Percentiles rank a stretch among this genome's conserved stretches.
Evolutionary conservation across 2,329 filamentous ascomycete genomes (phyloP).

Genomic region (Beauveria scarabaeidicola): DNA sequence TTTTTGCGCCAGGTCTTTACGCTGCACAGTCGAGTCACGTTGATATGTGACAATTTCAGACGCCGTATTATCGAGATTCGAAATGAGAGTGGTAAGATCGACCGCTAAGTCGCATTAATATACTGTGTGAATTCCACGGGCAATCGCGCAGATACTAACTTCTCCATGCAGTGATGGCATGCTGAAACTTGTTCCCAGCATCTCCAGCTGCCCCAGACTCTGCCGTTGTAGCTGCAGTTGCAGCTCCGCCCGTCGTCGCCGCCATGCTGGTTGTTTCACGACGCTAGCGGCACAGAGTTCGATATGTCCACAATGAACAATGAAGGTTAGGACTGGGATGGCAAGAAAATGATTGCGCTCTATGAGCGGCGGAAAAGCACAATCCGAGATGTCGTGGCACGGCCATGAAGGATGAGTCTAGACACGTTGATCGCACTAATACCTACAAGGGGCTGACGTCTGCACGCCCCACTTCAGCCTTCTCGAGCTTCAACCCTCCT

Average conservation of each 20-base stretch:
- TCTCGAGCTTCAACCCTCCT: neutral
- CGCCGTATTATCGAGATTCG: constrained; percentile 83
- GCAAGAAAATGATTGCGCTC: neutral
- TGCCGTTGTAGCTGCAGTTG: constrained; percentile 19
- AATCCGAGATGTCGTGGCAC: neutral
- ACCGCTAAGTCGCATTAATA: constrained; percentile 51
- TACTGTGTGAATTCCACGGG: neutral
- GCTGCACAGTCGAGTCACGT: constrained; percentile 87
- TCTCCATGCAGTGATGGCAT: constrained; percentile 91
- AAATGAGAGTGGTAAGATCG: constrained; percentile 74
- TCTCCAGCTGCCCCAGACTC: constrained; percentile 29
- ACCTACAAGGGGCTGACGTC: constrained; percentile 11
- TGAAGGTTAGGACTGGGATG: too few species aligned
- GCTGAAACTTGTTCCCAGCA: constrained; percentile 88
- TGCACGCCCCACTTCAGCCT: constrained; percentile 8
- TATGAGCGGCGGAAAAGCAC: neutral
- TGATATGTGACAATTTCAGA: constrained; percentile 91
- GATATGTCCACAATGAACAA: neutral
- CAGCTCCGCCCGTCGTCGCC: constrained; percentile 21
- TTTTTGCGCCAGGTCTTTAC: constrained; percentile 97
- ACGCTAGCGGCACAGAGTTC: neutral
- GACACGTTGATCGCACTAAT: constrained; percentile 6
- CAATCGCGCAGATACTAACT: constrained; percentile 43
- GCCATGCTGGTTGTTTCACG: constrained; percentile 15
- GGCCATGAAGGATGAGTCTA: neutral